Base-by-base conservation (phyloP, 805 yeast genomes). In the Yamadazyma endophytica region DNA sequence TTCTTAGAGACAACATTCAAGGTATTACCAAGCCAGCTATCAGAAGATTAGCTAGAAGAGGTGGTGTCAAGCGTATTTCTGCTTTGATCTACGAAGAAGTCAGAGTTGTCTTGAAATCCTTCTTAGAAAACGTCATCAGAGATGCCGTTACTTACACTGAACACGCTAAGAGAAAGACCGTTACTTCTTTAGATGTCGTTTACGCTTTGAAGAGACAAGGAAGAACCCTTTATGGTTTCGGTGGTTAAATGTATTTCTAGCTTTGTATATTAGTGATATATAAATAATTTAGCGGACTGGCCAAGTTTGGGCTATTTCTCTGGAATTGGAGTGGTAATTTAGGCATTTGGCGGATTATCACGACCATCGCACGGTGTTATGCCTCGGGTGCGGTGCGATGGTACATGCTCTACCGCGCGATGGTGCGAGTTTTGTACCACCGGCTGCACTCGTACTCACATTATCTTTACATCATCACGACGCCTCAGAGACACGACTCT, bases 121-220 rank as follows among this genome's bases (percentile, higher is more conserved):
- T 89, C 84, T 79, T 89, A 65, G 96, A 86, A 72, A 81, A 84
- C 61, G 96, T 90, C 53, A 90, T 89, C 73, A 86, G 96, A 77
- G 97, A 90, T 58, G 97, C 97, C 56, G 96, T 90, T 57, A 87
- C 96, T 57, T 89, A 89, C 78, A 90, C 97, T 50, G 97, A 90
- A 75, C 97, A 89, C 82, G 97, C 97, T 58, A 90, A 90, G 92
- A 87, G 97, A 82, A 89, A 89, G 89, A 90, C 97, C 49, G 97
- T 89, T 56, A 89, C 97, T 51, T 88, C 97, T 44, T 79, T 89
- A 61, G 97, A 89, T 65, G 97, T 89, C 52, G 97, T 89, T 58
- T 89, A 89, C 70, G 97, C 97, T 58, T 84, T 89, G 75, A 89
- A 89, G 90, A 87, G 97, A 81, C 96, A 90, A 78, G 97, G 97